Base-by-base conservation (phyloP, 2,329 filamentous ascomycete genomes). In the Fusarium dlaminii region DNA sequence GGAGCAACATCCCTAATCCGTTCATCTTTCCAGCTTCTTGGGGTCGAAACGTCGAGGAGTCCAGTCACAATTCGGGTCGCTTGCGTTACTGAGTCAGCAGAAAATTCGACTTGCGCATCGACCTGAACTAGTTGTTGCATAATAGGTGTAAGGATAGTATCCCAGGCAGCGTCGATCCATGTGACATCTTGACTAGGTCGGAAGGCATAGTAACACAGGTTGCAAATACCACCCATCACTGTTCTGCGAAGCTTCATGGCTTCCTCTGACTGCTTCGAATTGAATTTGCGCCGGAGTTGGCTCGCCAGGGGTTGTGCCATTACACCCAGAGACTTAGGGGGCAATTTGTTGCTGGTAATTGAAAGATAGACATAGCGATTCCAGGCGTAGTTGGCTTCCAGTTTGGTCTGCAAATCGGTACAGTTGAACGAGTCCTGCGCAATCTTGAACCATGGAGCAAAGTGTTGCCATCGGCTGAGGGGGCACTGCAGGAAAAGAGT, bases 381-480 rank as follows among this genome's bases (percentile, higher is more conserved):
- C 94, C 96, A 98, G 2, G 95, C 95, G 63, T 91, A 85, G 77
- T 96, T 94, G 29, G 95, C 94, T 77, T 97, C 91, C 20, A 90
- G 86, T 76, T 92, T 94, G 49, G 92, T 93, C 49, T 87, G 84
- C 8, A 87, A 84, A 72, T 98, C 94, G 59, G 89, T 89, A 75
- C 90, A 92, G 79, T 97, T 97, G 82, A 98, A 94, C 78, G 94
- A 96, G 70, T 87, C 88, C 77, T 98, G 93, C 24, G 97, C 91
- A 15, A 98, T 87, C 37, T 88, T 87, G 13, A 98, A 86, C 93
- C 94, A 98, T 11, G 89, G 86, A 34, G 87, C 88, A 71, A 94
- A 90, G 78, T 93, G 90, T 37, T 91, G 87, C 93, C 96, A 98
- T 84, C 80, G 91, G 73, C 85, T 90, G 78, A 85, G 86, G 73